Percentiles rank a stretch among this genome's conserved stretches.
These are phyloP conservation scores for Clitopilus hobsonii DNA, from an alignment of 768 basidiomycete species.

Conservation along the genomic window DNA sequence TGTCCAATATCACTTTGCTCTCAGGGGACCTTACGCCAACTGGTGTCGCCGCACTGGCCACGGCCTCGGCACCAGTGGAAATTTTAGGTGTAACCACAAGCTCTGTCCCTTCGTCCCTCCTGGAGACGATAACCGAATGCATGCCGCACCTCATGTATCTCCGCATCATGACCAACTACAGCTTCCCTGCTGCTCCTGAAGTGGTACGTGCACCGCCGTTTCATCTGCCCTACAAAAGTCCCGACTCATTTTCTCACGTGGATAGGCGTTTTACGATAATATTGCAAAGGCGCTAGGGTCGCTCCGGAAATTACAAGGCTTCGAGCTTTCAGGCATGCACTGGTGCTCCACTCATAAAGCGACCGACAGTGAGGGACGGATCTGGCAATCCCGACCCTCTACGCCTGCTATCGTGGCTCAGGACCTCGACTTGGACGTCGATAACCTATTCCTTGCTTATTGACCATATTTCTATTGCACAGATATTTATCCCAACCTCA, in stretches of 20 bases:
- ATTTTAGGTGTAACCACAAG: slow-evolving; percentile 58
- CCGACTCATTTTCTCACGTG: slow-evolving; percentile 6
- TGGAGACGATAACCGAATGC: slow-evolving; percentile 49
- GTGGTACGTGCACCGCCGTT: slow-evolving; percentile 35
- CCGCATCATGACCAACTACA: slow-evolving; percentile 57
- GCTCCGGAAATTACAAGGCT: slow-evolving; percentile 57
- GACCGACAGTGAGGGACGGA: slow-evolving; percentile 35
- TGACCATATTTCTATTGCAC: slow-evolving; percentile 11
- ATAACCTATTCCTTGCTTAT: slow-evolving; percentile 27
- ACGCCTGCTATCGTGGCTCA: slow-evolving; percentile 20
- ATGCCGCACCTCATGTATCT: slow-evolving; percentile 63
- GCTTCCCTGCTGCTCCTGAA: slow-evolving; percentile 44
- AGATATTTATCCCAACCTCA: slow-evolving; percentile 3
- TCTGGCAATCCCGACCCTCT: slow-evolving; percentile 53
- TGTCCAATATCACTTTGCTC: slow-evolving; percentile 57
- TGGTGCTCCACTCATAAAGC: slow-evolving; percentile 57
- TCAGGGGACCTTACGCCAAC: slow-evolving; percentile 57
- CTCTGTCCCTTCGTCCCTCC: slow-evolving; percentile 50
- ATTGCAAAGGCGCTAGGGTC: slow-evolving; percentile 53
- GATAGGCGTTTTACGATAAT: slow-evolving; percentile 58
- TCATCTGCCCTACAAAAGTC: slow-evolving; percentile 12
- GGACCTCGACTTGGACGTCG: slow-evolving; percentile 24
- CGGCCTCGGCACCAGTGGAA: slow-evolving; percentile 44
- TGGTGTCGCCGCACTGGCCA: slow-evolving; percentile 46
- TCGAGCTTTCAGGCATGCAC: slow-evolving; percentile 74